Percentiles rank a stretch among this genome's conserved stretches.
Evolutionary conservation across 2,329 filamentous ascomycete species (phyloP).

Genomic region (Penicillium sclerotiorum): DNA sequence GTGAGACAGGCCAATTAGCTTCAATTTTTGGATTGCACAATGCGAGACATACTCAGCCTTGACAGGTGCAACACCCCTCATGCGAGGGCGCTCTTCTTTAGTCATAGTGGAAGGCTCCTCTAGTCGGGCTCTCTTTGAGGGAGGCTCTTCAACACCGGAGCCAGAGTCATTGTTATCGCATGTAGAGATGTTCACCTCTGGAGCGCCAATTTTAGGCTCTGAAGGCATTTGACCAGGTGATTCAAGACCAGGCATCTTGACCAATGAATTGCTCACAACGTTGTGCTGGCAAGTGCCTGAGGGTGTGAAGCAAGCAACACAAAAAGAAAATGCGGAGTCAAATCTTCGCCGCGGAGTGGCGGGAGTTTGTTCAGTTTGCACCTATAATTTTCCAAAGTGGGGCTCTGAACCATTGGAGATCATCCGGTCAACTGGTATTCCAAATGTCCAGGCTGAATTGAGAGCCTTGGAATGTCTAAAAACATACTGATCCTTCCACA

Average conservation of each 20-base stretch:
- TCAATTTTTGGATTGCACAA: background rate
- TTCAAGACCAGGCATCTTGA: slow-evolving; percentile 11
- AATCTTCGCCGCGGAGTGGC: slow-evolving; percentile 20
- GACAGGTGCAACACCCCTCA: slow-evolving; percentile 67
- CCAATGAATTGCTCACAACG: background rate
- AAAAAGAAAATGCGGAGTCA: slow-evolving; percentile 11
- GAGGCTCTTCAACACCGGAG: slow-evolving; percentile 42
- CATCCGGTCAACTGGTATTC: too few relatives aligned
- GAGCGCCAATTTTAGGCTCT: slow-evolving; percentile 7
- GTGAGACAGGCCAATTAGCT: background rate
- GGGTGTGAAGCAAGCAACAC: too few relatives aligned
- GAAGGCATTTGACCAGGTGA: background rate
- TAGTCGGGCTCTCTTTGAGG: slow-evolving; percentile 63
- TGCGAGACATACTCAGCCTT: slow-evolving; percentile 62
- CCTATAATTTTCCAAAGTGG: too few relatives aligned
- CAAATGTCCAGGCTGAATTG: too few relatives aligned
- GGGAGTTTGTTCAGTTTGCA: slow-evolving; percentile 30
- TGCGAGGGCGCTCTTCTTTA: slow-evolving; percentile 34
- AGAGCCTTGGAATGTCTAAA: too few relatives aligned
- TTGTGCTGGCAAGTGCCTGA: background rate
- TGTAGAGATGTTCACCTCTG: slow-evolving; percentile 22
- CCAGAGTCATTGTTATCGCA: slow-evolving; percentile 26
- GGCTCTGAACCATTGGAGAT: too few relatives aligned
- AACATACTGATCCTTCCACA: too few relatives aligned
- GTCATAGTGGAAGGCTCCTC: slow-evolving; percentile 38